A percentile compares a stretch with the other conserved stretches of the same genome.
These are phyloP conservation scores for Breynia disticha DNA, from an alignment of 441 rosid species.

Conservation along the genomic window DNA sequence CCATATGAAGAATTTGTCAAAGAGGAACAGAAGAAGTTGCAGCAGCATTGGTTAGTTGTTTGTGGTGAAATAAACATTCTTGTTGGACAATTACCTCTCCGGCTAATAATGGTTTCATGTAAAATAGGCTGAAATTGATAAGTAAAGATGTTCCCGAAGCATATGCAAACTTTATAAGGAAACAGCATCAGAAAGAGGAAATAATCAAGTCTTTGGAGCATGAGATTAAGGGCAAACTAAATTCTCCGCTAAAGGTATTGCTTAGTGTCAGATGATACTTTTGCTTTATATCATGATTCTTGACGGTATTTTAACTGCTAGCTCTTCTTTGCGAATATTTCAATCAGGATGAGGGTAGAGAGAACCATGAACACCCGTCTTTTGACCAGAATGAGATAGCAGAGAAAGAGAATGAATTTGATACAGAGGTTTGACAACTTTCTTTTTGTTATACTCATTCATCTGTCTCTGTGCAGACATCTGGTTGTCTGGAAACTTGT, in stretches of 20 bases:
- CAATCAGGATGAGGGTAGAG: too few relatives aligned
- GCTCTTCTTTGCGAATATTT: not conserved
- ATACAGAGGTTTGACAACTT: too few relatives aligned
- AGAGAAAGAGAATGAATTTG: too few relatives aligned
- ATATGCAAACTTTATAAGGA: conserved; percentile 56
- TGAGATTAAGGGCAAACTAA: conserved; percentile 44
- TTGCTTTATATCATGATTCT: too few relatives aligned
- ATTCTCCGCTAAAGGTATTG: conserved; percentile 41
- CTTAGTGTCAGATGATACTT: too few relatives aligned
- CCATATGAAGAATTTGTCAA: conserved; percentile 85
- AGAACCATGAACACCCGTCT: too few relatives aligned
- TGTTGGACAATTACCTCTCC: conserved; percentile 9
- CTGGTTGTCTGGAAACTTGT: too few relatives aligned
- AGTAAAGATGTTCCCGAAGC: conserved; percentile 63
- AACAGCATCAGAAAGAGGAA: conserved; percentile 40
- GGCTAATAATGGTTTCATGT: conserved; percentile 11
- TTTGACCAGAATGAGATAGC: too few relatives aligned
- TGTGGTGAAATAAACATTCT: too few relatives aligned
- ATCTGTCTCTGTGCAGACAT: too few relatives aligned
- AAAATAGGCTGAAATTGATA: conserved; percentile 60
- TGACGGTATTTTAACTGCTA: conserved; percentile 11
- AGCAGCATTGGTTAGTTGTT: conserved; percentile 65
- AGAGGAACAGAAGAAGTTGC: conserved; percentile 82
- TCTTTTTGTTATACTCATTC: too few relatives aligned
- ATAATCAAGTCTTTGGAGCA: conserved; percentile 47